Evolutionary conservation across 2,329 filamentous ascomycete species (phyloP).

Genomic region (Ceratocystis eucalypticola): DNA sequence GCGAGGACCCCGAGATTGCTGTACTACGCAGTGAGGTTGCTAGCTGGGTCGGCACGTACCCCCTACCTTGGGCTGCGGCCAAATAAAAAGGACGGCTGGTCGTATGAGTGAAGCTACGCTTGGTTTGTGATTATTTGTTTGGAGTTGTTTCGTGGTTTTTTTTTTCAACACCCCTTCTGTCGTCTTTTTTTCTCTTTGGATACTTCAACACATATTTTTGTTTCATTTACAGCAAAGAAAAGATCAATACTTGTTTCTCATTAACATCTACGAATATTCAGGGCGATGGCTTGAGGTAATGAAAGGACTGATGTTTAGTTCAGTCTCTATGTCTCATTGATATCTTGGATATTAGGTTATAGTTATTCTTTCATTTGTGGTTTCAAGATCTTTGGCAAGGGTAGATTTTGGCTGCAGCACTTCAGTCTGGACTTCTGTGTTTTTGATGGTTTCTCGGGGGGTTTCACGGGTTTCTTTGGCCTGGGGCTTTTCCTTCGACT

Average conservation of each 20-base stretch:
- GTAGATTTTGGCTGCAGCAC: background rate
- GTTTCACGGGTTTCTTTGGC: background rate
- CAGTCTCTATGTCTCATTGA: background rate
- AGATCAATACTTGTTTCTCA: background rate
- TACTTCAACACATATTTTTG: conserved; percentile 2
- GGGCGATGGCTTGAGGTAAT: background rate
- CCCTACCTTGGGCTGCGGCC: conserved; percentile 49
- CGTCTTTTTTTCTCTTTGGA: background rate
- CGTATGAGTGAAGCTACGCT: background rate
- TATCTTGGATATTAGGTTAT: background rate
- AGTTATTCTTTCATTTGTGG: background rate
- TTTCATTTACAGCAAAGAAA: background rate
- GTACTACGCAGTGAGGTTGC: conserved; percentile 62
- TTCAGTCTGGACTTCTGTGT: background rate
- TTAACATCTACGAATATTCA: background rate
- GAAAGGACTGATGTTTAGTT: background rate
- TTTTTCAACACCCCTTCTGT: conserved; percentile 1
- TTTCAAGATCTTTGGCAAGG: background rate
- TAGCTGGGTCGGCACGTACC: conserved; percentile 64
- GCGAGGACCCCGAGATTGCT: conserved; percentile 55
- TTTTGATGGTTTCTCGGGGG: background rate
- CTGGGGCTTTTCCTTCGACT: background rate
- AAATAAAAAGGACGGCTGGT: conserved; percentile 14
- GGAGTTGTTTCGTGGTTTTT: background rate
- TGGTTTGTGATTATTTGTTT: conserved; percentile 1